Percentiles rank a stretch among this genome's conserved stretches.
phyloP scores from a whole-genome alignment of 2,329 filamentous ascomycete genomes.

The Colletotrichum spaethianum region DNA sequence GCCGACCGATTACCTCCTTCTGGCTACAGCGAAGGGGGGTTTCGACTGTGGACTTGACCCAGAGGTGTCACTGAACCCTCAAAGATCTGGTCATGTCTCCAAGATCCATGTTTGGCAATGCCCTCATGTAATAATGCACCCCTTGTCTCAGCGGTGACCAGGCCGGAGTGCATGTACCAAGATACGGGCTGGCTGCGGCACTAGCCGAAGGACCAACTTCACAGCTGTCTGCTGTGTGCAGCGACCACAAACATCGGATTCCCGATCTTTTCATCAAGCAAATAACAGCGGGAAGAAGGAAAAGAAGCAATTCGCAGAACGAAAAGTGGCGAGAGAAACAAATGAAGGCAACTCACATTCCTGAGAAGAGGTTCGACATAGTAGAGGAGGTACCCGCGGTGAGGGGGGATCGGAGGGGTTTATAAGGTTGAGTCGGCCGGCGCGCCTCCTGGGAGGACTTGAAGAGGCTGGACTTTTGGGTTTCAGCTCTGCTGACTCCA shows the following conservation, averaged over 20 bases:
- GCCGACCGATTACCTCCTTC: background rate
- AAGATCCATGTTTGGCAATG: constrained; percentile 8
- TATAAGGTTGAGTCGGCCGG: constrained; percentile 32
- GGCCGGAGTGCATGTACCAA: constrained; percentile 34
- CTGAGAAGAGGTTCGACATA: constrained; percentile 75
- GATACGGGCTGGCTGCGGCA: constrained; percentile 33
- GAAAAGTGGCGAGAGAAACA: constrained; percentile 35
- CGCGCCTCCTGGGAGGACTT: constrained; percentile 27
- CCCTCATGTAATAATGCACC: constrained; percentile 32
- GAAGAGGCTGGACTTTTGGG: constrained; percentile 33
- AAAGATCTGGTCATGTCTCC: background rate
- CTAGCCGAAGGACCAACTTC: constrained; percentile 38
- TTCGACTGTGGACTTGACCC: background rate
- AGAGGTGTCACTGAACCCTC: background rate
- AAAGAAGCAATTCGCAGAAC: constrained; percentile 23
- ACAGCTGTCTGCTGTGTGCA: constrained; percentile 39
- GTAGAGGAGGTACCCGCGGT: constrained; percentile 45
- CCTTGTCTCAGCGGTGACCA: constrained; percentile 35
- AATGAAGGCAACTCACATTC: constrained; percentile 67
- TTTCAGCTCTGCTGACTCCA: constrained; percentile 33
- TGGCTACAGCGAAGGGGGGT: background rate
- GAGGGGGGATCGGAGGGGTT: constrained; percentile 44
- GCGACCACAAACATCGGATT: constrained; percentile 5
- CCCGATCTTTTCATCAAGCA: constrained; percentile 5
- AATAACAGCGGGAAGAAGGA: background rate